Percentiles rank a stretch among this genome's conserved stretches.
phyloP scores from a whole-genome alignment of 208 protist species.

The Leishmania gerbilli region DNA sequence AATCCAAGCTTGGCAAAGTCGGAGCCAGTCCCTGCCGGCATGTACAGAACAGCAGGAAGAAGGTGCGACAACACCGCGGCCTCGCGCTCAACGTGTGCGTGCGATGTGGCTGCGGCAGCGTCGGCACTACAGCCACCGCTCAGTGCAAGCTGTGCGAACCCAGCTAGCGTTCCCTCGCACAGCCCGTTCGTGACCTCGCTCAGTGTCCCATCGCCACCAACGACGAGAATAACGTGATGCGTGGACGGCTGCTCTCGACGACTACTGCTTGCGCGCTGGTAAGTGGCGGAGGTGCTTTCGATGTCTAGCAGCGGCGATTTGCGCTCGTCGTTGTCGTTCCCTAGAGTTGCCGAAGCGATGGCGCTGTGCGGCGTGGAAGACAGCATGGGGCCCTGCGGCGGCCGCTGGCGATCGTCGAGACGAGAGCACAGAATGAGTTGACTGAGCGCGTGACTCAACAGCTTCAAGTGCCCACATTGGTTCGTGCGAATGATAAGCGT shows the following conservation, averaged over 20 bases:
- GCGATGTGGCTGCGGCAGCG: conserved; percentile 13
- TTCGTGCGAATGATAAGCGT: conserved; percentile 25
- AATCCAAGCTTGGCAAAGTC: conserved; percentile 79
- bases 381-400: neutral
- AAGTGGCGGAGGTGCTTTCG: neutral
- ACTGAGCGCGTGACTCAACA: conserved; percentile 20
- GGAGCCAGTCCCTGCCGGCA: conserved; percentile 63
- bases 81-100: conserved; percentile 47
- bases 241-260: no score
- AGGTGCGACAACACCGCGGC: conserved; percentile 56
- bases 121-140: neutral
- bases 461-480: conserved; percentile 16
- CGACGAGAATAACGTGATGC: conserved; percentile 48
- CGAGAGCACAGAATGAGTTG: conserved; percentile 19
- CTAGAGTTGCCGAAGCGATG: neutral
- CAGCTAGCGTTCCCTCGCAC: conserved; percentile 52
- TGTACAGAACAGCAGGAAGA: conserved; percentile 70
- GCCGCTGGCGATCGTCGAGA: neutral
- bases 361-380: neutral
- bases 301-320: neutral
- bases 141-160: conserved; percentile 1
- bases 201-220: conserved; percentile 83
- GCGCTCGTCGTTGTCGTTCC: neutral
- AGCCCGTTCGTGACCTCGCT: conserved; percentile 81
- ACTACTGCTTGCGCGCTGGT: neutral